Evolutionary conservation across 2,329 filamentous ascomycete genomes (phyloP).

Genomic region (Phyllosticta citrichinensis): DNA sequence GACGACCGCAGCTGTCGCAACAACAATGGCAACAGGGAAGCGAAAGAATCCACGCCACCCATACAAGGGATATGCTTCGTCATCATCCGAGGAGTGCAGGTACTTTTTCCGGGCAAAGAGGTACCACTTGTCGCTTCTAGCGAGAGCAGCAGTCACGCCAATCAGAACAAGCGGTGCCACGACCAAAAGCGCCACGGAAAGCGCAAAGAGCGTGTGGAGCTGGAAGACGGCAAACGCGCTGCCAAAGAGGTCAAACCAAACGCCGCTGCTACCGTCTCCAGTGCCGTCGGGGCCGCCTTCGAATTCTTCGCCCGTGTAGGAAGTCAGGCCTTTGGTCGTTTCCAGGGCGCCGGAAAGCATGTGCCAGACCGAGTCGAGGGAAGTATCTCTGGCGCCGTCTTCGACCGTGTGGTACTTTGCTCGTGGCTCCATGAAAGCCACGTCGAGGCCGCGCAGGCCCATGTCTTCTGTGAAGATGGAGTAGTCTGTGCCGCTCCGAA

Average conservation of each 20-base stretch:
- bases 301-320: constrained; percentile 57
- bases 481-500: constrained; percentile 85
- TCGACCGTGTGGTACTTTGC: constrained; percentile 84
- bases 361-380: constrained; percentile 68
- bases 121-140: constrained; percentile 73
- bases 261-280: constrained; percentile 57
- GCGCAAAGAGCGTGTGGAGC: constrained; percentile 70
- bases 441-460: constrained; percentile 78
- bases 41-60: constrained; percentile 78
- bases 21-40: constrained; percentile 64
- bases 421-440: constrained; percentile 82
- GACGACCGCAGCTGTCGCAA: constrained; percentile 59
- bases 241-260: constrained; percentile 94
- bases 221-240: constrained; percentile 66
- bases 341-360: constrained; percentile 81
- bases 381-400: constrained; percentile 74
- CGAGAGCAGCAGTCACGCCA: constrained; percentile 57
- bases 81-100: constrained; percentile 49
- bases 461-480: constrained; percentile 67
- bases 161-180: constrained; percentile 66
- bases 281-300: constrained; percentile 53
- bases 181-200: constrained; percentile 75
- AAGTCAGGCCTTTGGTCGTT: constrained; percentile 62
- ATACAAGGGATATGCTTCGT: constrained; percentile 53
- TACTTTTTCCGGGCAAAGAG: constrained; percentile 62